A percentile compares a stretch with the other conserved stretches of the same genome.
phyloP scores from a whole-genome alignment of 2,329 filamentous ascomycete genomes.

The Colletotrichum filicis region DNA sequence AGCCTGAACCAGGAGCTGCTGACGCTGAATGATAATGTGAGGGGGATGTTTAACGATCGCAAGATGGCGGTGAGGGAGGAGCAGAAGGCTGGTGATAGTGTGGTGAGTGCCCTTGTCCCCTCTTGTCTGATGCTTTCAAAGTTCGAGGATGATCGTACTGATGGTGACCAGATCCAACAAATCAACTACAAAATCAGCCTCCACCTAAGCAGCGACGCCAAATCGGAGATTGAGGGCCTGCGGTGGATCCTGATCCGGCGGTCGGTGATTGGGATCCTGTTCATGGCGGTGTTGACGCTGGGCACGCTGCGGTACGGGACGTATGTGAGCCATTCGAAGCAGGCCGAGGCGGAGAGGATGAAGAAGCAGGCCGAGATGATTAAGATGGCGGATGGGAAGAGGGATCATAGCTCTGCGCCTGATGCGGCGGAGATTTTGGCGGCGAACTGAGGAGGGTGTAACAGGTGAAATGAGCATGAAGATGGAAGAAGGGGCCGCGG shows the following conservation, averaged over 20 bases:
- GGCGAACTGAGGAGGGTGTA: conserved; percentile 55
- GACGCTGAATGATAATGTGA: conserved; percentile 88
- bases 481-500: too few species aligned
- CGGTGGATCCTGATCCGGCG: conserved; percentile 83
- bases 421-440: conserved; percentile 68
- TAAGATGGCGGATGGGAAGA: conserved; percentile 55
- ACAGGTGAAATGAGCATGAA: too few species aligned
- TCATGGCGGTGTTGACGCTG: conserved; percentile 72
- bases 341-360: conserved; percentile 57
- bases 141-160: too few species aligned
- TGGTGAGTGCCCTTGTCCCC: conserved; percentile 71
- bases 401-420: conserved; percentile 57
- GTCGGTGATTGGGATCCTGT: conserved; percentile 72
- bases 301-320: conserved; percentile 69
- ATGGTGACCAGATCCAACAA: conserved; percentile 77
- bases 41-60: conserved; percentile 95
- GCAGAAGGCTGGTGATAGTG: conserved; percentile 85
- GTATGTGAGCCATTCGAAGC: conserved; percentile 62
- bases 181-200: conserved; percentile 97
- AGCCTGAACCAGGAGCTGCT: conserved; percentile 84
- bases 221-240: conserved; percentile 90
- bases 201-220: conserved; percentile 86
- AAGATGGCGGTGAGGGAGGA: conserved; percentile 93
- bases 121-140: too few species aligned
- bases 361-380: conserved; percentile 55